Evolutionary conservation across 495 filamentous ascomycete genomes (phyloP).

Genomic region (Aspergillus leporis): DNA sequence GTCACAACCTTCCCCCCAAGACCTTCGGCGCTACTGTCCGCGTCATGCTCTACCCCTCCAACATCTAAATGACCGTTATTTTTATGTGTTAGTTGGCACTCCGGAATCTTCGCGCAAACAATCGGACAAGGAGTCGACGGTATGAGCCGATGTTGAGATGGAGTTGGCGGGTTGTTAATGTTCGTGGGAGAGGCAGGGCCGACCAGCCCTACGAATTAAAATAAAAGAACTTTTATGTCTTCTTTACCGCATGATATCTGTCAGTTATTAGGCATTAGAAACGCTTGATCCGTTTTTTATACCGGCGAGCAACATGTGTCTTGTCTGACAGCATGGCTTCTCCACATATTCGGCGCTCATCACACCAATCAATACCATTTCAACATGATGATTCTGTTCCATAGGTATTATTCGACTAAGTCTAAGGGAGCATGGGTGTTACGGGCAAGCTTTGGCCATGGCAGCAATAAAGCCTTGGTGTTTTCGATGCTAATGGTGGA

Average conservation of each 20-base stretch:
- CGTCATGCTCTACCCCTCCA: constrained; percentile 97
- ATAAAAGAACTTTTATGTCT: constrained; percentile 32
- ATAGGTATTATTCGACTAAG: not conserved
- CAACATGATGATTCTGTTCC: constrained; percentile 21
- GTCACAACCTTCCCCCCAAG: constrained; percentile 88
- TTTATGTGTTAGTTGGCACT: constrained; percentile 42
- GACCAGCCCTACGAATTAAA: constrained; percentile 49
- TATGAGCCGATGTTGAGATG: constrained; percentile 48
- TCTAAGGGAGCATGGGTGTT: not conserved
- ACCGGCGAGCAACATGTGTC: constrained; percentile 31
- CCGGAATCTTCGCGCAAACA: constrained; percentile 45
- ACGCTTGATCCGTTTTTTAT: constrained; percentile 20
- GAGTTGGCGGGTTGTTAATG: constrained; percentile 50
- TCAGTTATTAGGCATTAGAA: constrained; percentile 26
- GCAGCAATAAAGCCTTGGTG: not conserved
- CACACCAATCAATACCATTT: constrained; percentile 46
- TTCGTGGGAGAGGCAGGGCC: constrained; percentile 51
- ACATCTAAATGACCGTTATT: constrained; percentile 44
- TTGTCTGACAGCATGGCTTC: constrained; percentile 33
- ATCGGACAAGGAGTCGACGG: constrained; percentile 48
- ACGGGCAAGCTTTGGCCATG: not conserved
- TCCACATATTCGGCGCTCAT: constrained; percentile 42
- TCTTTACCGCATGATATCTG: constrained; percentile 31
- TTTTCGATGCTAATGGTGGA: not conserved
- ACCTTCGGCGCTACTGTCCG: constrained; percentile 95